Evolutionary conservation across 140 eudicot genomes (phyloP).

Genomic region (Senecio squalidus): DNA sequence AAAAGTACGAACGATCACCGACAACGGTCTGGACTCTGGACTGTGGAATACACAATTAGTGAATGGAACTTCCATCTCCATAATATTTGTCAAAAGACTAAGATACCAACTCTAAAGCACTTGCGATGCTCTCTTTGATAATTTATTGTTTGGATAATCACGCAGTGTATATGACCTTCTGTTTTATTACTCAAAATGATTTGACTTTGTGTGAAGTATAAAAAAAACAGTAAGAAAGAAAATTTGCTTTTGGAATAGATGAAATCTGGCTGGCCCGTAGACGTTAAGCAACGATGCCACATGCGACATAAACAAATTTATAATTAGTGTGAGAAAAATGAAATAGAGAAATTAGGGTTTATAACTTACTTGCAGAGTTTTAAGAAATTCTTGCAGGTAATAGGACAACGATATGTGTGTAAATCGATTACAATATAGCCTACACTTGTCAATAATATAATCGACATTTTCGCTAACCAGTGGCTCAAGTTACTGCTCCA

Average conservation of each 20-base stretch:
- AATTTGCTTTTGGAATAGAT: constrained; percentile 23
- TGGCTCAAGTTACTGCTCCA: too few relatives aligned
- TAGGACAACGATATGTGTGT: too few relatives aligned
- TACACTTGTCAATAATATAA: too few relatives aligned
- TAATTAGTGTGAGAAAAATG: too few relatives aligned
- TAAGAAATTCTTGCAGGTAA: too few relatives aligned
- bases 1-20: neutral
- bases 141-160: neutral
- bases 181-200: neutral
- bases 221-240: neutral
- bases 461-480: too few relatives aligned
- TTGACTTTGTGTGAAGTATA: neutral
- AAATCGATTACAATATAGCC: too few relatives aligned
- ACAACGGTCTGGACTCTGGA: constrained; percentile 1
- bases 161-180: neutral
- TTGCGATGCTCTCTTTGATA: neutral
- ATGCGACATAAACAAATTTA: too few relatives aligned
- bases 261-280: constrained; percentile 98
- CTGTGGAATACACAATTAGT: neutral
- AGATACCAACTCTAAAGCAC: neutral
- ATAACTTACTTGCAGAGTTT: too few relatives aligned
- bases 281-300: constrained; percentile 99
- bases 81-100: neutral
- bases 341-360: too few relatives aligned
- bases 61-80: neutral